Evolutionary conservation across 2,329 filamentous ascomycete genomes (phyloP), one percentile per base, ranked within the genome.

Genomic region (Dactylella cylindrospora): DNA sequence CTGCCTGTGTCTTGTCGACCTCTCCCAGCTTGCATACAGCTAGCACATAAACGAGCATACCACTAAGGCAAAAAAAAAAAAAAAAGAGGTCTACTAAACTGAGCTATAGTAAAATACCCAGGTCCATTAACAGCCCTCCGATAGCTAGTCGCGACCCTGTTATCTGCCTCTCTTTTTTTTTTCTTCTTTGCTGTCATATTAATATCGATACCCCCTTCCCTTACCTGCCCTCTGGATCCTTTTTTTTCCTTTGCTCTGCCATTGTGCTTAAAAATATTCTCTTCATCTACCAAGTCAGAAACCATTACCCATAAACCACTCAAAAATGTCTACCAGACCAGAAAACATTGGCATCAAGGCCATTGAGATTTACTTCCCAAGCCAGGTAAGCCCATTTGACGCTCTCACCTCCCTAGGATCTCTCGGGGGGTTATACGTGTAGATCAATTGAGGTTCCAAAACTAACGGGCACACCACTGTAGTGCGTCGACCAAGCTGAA

Each of bases 331-430:
- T 72, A 74, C 84, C 69, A 84, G 86, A 76, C 86, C 88, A 67
- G 83, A 90, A 75, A 91, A 91, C 77, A 85, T 93, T 75, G 88
- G 88, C 80, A 90, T 93, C 74, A 91, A 93, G 79, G 88, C 86
- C 85, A 88, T 93, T 75, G 88, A 93, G 74, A 82, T 93, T 72
- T 93, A 93, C 76, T 88, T 89, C 72, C 88, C 88, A 67, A 86
- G 80, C 74, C 88, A 91, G 83, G 88, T 91, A 76, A 67, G 83
- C 43, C n/a, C n/a, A n/a, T n/a, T n/a, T n/a, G 25, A 26, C 6
- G 20, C 28, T 47, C 23, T 26, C 76, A 53, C 20, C 43, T 53
- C 50, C 59, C 28, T 13, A 35, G 15, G 22, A 4, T 40, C 23
- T 46, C 15, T 12, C 17, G 19, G 38, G 15, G 19, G 17, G 5